Evolutionary conservation across 345 rosid species (phyloP), one percentile per base, ranked within the genome.

Genomic region (Moringa oleifera): DNA sequence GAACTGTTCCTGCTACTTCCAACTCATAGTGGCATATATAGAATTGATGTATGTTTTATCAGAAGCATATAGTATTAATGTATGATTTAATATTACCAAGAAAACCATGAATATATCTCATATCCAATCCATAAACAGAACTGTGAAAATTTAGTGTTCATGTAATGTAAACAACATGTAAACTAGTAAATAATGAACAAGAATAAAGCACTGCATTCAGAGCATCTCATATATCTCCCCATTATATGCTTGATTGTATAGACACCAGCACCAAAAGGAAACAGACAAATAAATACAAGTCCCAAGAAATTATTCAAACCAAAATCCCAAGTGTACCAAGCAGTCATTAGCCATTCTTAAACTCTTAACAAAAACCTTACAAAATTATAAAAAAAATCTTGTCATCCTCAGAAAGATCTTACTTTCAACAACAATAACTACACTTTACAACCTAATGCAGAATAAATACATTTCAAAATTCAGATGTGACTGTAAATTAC

Each of bases 391-490:
- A 56, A 53, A 49, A 46, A 41, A 36, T 20, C 62, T n/a, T n/a
- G 72, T 52, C 55, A 53, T 33, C 57, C 64, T 71, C 55, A 64
- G 55, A 68, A 18, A 47, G 37, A 57, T 63, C 64, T 66, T 11
- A 33, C 37, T 62, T 25, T 59, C 65, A 55, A 49, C 49, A 67
- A 23, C 53, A 66, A 63, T 54, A 75, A 68, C 72, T 71, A 74
- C 66, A 75, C 62, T 73, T 63, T 59, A 61, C 55, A 66, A 51
- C 73, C 75, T 81, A 76, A 20, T 17, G 60, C 55, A 53, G 23
- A 50, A 50, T 62, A 64, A 58, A 31, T 21, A 15, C 23, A n/a
- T n/a, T 59, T 68, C 71, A 72, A 66, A 69, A 70, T 11, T 25
- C 70, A 69, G 52, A 59, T 28, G 46, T 20, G 21, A 71, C 22